phyloP scores from a whole-genome alignment of 1,284 basidiomycete genomes.

The Puccinia brachypodii region DNA sequence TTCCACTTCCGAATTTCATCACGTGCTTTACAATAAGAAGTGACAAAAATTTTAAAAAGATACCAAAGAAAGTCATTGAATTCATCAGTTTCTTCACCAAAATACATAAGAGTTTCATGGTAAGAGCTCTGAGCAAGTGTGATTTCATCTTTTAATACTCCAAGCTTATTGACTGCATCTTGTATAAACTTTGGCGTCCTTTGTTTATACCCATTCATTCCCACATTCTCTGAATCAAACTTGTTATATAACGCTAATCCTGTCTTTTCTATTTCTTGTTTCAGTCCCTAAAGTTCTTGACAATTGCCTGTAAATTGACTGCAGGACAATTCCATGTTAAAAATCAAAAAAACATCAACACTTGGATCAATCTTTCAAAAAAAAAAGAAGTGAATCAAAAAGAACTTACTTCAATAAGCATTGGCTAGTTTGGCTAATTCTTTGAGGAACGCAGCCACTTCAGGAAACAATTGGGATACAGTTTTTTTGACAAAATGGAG shows the following conservation, averaged over 20 bases:
- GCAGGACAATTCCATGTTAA: conserved; percentile 49
- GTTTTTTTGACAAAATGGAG: conserved; percentile 93
- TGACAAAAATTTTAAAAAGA: conserved; percentile 93
- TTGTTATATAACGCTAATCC: conserved; percentile 74
- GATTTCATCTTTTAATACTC: conserved; percentile 79
- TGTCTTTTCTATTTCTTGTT: conserved; percentile 75
- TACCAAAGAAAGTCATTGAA: conserved; percentile 84
- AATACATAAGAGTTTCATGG: conserved; percentile 78
- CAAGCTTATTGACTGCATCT: conserved; percentile 70
- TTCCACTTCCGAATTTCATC: conserved; percentile 69
- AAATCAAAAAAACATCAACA: background rate
- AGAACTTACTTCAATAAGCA: conserved; percentile 76
- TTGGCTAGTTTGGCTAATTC: conserved; percentile 87
- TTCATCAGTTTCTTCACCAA: conserved; percentile 78
- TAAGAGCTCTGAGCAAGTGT: conserved; percentile 77
- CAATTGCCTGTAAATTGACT: conserved; percentile 68
- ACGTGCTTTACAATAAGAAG: conserved; percentile 89
- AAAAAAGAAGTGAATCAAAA: background rate
- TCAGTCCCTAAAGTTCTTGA: conserved; percentile 71
- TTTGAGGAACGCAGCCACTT: conserved; percentile 82
- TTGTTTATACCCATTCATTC: conserved; percentile 73
- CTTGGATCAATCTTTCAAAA: conserved; percentile 62
- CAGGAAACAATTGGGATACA: conserved; percentile 80
- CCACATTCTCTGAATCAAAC: conserved; percentile 64
- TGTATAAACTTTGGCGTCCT: conserved; percentile 86